phyloP scores from a whole-genome alignment of 148 eudicot species.

The Camellia sinensis region DNA sequence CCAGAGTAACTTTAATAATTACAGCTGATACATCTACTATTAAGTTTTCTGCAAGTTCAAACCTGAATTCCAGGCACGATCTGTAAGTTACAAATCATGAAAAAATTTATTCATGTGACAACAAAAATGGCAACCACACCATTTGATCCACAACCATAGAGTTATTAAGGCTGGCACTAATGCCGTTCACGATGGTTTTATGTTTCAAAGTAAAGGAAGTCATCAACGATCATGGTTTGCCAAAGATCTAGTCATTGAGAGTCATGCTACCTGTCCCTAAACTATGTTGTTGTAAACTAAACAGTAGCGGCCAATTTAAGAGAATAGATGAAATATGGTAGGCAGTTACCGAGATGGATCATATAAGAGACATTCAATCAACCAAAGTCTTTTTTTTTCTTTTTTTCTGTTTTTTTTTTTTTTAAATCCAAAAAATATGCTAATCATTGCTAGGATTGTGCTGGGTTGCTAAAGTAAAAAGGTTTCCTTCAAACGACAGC shows the following conservation, averaged over 20 bases:
- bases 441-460: background rate
- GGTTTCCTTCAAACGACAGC: background rate
- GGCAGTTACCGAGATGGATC: background rate
- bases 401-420: background rate
- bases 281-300: background rate
- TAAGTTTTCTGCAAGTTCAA: background rate
- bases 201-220: background rate
- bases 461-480: background rate
- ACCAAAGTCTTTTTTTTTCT: background rate
- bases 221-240: background rate
- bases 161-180: background rate
- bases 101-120: background rate
- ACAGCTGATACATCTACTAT: background rate
- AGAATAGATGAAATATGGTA: background rate
- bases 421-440: background rate
- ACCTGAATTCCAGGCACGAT: background rate
- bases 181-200: background rate
- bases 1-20: background rate
- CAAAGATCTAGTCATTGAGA: background rate
- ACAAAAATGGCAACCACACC: background rate
- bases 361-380: background rate
- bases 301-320: background rate
- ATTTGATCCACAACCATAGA: background rate
- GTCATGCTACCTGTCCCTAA: background rate
- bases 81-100: background rate